Evolutionary conservation across 2,329 filamentous ascomycete species (phyloP).

Genomic region (Hymenoscyphus scutula): DNA sequence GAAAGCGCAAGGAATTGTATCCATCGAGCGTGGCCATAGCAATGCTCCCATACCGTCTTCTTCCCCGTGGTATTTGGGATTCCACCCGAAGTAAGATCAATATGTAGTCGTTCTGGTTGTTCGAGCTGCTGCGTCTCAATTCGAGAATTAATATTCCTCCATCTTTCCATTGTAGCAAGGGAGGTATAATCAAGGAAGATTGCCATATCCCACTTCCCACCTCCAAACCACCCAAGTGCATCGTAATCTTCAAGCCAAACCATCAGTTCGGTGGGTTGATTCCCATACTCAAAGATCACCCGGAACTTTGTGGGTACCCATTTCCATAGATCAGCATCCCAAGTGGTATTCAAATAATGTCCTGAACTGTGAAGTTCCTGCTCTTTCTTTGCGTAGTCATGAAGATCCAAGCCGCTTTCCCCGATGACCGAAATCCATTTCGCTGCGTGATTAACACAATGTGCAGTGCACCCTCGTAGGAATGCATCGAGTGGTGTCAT

Average conservation of each 20-base stretch:
- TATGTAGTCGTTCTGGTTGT: neutral
- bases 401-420: conserved; percentile 14
- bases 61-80: conserved; percentile 3
- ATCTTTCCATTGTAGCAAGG: neutral
- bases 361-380: conserved; percentile 5
- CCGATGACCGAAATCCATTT: conserved; percentile 14
- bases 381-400: conserved; percentile 14
- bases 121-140: neutral
- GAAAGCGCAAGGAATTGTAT: conserved; percentile 5
- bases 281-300: conserved; percentile 15
- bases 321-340: conserved; percentile 16
- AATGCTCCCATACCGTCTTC: neutral
- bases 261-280: conserved; percentile 6
- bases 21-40: conserved; percentile 1
- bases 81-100: neutral
- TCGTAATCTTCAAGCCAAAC: conserved; percentile 23
- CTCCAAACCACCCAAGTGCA: conserved; percentile 18
- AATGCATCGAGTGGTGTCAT: conserved; percentile 19
- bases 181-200: neutral
- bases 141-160: neutral
- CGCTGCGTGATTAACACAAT: conserved; percentile 14
- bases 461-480: conserved; percentile 15
- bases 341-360: conserved; percentile 12
- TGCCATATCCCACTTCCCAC: conserved; percentile 13
- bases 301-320: conserved; percentile 18